Percentiles rank a stretch among this genome's conserved stretches.
Evolutionary conservation across 768 basidiomycete species (phyloP).

Genomic region (Calocybe gangraenosa): DNA sequence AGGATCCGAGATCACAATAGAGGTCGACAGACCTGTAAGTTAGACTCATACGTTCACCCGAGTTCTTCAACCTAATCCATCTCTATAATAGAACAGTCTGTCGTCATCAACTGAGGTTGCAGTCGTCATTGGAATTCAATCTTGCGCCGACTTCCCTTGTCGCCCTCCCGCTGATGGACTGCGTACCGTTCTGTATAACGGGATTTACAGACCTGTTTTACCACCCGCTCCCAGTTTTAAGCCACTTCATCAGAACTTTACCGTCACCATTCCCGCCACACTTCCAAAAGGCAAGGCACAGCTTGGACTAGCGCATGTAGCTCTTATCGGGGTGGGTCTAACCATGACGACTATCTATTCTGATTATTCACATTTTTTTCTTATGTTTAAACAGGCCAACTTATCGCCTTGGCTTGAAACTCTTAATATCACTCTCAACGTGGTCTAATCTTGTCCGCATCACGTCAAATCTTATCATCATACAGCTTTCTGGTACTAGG

Average conservation of each 20-base stretch:
- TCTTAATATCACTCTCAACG: slow-evolving; percentile 26
- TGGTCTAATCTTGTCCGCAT: no score
- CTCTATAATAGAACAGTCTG: slow-evolving; percentile 28
- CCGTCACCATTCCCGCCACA: slow-evolving; percentile 32
- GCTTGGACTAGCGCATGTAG: slow-evolving; percentile 32
- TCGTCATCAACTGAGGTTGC: slow-evolving; percentile 39
- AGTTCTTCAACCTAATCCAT: not conserved
- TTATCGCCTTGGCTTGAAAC: slow-evolving; percentile 25
- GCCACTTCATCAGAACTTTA: slow-evolving; percentile 43
- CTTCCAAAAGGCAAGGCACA: slow-evolving; percentile 25
- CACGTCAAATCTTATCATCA: no score
- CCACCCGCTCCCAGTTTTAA: slow-evolving; percentile 20
- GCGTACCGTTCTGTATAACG: slow-evolving; percentile 45
- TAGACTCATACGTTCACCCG: not conserved
- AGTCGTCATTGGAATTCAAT: slow-evolving; percentile 39
- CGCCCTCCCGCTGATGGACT: slow-evolving; percentile 22
- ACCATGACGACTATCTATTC: no score
- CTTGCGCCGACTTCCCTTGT: slow-evolving; percentile 25
- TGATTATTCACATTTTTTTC: not conserved
- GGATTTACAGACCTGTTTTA: slow-evolving; percentile 34
- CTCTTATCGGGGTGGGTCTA: slow-evolving; percentile 37
- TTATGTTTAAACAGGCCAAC: slow-evolving; percentile 23
- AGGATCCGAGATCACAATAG: slow-evolving; percentile 37
- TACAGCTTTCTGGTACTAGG: no score
- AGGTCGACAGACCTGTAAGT: slow-evolving; percentile 46